phyloP scores from a whole-genome alignment of 139 green algal genomes.

The Chlorokybus atmophyticus region DNA sequence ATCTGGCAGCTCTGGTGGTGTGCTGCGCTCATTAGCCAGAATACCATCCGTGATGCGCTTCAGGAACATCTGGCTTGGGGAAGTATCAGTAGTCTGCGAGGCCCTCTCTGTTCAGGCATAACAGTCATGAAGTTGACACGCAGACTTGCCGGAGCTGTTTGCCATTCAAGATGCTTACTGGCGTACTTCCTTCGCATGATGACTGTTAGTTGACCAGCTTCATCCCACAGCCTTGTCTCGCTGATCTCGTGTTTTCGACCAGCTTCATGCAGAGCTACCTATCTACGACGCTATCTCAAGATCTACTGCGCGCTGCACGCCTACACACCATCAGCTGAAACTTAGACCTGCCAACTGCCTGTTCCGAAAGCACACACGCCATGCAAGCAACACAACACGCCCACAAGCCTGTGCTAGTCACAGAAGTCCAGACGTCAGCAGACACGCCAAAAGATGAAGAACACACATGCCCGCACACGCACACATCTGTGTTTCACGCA shows the following conservation, averaged over 20 bases:
- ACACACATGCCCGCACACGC: no score
- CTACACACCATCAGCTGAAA: no score
- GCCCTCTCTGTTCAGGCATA: conserved; percentile 80
- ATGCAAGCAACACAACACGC: no score
- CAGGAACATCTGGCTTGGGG: conserved; percentile 85
- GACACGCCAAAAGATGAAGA: no score
- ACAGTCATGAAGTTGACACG: no score
- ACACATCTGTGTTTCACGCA: no score
- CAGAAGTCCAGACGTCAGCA: no score
- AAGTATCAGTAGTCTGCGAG: conserved; percentile 97
- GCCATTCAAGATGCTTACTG: no score
- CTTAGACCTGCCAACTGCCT: no score
- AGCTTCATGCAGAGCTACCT: conserved; percentile 46
- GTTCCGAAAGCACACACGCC: no score
- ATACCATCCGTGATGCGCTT: conserved; percentile 16
- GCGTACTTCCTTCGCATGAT: conserved; percentile 56
- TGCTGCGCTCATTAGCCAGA: conserved; percentile 20
- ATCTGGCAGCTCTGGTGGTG: conserved; percentile 71
- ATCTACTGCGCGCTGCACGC: conserved; percentile 89
- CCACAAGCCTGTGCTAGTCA: no score
- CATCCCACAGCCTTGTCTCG: conserved; percentile 92
- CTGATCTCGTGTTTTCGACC: conserved; percentile 61
- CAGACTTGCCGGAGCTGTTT: no score
- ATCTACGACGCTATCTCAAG: conserved; percentile 80
- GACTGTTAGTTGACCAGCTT: conserved; percentile 32